phyloP scores from a whole-genome alignment of 2,329 filamentous ascomycete genomes.

The Pseudohalonectria lignicola region DNA sequence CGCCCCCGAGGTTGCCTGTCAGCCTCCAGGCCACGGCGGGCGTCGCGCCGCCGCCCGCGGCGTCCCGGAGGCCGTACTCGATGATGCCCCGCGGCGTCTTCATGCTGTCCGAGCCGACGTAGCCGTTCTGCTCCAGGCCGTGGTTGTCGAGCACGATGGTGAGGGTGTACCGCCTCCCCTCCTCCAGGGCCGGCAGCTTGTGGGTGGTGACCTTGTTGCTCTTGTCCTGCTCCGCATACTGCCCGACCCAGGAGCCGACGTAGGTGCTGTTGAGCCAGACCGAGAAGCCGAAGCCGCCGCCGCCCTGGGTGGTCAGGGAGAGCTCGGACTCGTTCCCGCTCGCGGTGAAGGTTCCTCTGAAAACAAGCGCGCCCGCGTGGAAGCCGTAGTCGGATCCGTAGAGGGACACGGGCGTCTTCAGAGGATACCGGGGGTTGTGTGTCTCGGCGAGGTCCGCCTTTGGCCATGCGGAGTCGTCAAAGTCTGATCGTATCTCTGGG shows the following conservation, averaged over 20 bases:
- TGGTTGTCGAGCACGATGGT: slow-evolving; percentile 61
- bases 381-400: slow-evolving; percentile 62
- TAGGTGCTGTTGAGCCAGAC: slow-evolving; percentile 50
- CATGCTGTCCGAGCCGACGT: slow-evolving; percentile 42
- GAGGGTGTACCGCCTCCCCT: slow-evolving; percentile 34
- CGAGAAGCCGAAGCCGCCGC: slow-evolving; percentile 51
- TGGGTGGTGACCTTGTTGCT: neutral
- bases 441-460: slow-evolving; percentile 44
- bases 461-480: slow-evolving; percentile 61
- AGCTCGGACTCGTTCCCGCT: slow-evolving; percentile 46
- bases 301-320: slow-evolving; percentile 48
- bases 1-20: slow-evolving; percentile 48
- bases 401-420: slow-evolving; percentile 50
- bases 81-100: slow-evolving; percentile 48
- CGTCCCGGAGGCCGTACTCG: slow-evolving; percentile 42
- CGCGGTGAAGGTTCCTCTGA: slow-evolving; percentile 53
- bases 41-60: too few relatives aligned
- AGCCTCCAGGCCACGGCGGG: slow-evolving; percentile 46
- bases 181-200: neutral
- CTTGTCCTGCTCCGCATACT: neutral
- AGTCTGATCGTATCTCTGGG: slow-evolving; percentile 52
- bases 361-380: slow-evolving; percentile 53
- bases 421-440: slow-evolving; percentile 44
- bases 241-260: slow-evolving; percentile 50
- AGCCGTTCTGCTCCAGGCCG: slow-evolving; percentile 53